These are phyloP conservation scores for Saccharomycopsis sp. DNA, from an alignment of 805 yeast species.

Conservation along the genomic window DNA sequence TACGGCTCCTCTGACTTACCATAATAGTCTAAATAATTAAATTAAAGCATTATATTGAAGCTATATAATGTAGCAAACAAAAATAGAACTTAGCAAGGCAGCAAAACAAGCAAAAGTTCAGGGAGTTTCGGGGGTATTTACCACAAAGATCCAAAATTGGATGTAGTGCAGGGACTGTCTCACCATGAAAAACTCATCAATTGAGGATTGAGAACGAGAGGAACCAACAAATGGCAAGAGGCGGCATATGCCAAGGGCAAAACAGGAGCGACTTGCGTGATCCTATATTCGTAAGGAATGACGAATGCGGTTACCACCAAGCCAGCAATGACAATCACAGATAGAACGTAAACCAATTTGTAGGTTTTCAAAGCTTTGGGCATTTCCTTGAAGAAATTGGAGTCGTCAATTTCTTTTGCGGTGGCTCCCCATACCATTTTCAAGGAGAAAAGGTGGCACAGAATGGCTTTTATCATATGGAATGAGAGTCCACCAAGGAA, in stretches of 20 bases:
- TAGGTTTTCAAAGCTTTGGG: neutral
- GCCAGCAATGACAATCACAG: neutral
- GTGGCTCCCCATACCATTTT: neutral
- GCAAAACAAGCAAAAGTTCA: too few relatives aligned
- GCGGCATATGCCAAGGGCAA: neutral
- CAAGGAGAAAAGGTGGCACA: neutral
- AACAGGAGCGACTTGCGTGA: neutral
- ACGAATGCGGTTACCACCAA: neutral
- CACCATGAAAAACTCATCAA: conserved; percentile 1
- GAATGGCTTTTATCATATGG: conserved; percentile 1
- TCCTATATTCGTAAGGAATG: neutral
- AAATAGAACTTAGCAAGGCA: neutral
- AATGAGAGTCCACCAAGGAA: neutral
- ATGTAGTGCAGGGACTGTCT: neutral
- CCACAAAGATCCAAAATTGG: too few relatives aligned
- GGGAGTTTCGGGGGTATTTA: too few relatives aligned
- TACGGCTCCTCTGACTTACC: too few relatives aligned
- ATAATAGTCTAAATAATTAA: too few relatives aligned
- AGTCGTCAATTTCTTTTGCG: conserved; percentile 1
- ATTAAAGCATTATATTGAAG: neutral
- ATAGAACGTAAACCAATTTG: neutral
- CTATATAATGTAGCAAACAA: neutral
- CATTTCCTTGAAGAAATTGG: neutral
- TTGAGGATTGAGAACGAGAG: neutral
- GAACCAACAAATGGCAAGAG: neutral